Evolutionary conservation across 768 basidiomycete species (phyloP).

Genomic region (Polyporus arcularius): DNA sequence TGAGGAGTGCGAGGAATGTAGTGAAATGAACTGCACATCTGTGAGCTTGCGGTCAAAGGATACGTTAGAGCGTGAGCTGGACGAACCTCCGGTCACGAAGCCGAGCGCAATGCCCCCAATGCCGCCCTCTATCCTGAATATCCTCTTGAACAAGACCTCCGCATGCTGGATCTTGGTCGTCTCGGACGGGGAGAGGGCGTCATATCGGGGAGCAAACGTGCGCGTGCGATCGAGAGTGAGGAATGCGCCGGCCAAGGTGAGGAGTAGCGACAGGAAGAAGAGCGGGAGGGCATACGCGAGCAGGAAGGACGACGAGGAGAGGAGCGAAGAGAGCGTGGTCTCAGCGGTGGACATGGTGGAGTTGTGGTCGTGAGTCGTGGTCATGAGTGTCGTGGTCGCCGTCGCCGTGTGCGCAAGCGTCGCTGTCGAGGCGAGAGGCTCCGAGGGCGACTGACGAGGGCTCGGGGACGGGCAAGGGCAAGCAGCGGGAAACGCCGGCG

Average conservation of each 20-base stretch:
- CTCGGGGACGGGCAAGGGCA: neutral
- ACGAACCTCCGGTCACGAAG: slow-evolving; percentile 61
- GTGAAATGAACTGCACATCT: slow-evolving; percentile 49
- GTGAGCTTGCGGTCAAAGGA: neutral
- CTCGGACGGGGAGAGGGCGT: slow-evolving; percentile 29
- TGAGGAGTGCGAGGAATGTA: slow-evolving; percentile 60
- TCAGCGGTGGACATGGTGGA: slow-evolving; percentile 15
- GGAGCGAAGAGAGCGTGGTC: slow-evolving; percentile 33
- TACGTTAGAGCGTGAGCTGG: neutral
- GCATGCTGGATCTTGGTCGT: slow-evolving; percentile 17
- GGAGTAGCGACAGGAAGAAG: slow-evolving; percentile 54
- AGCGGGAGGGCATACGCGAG: slow-evolving; percentile 63
- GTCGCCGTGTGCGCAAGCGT: neutral
- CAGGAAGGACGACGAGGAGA: slow-evolving; percentile 50
- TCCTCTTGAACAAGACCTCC: slow-evolving; percentile 32
- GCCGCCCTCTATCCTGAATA: slow-evolving; percentile 57
- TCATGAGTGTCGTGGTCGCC: slow-evolving; percentile 1
- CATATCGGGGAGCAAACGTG: slow-evolving; percentile 51
- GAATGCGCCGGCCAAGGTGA: slow-evolving; percentile 72
- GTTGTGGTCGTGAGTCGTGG: slow-evolving; percentile 11
- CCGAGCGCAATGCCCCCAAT: slow-evolving; percentile 62
- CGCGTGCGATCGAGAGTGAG: slow-evolving; percentile 70
- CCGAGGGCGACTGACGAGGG: neutral
- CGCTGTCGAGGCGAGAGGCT: neutral
- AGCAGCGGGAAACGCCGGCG: neutral